Evolutionary conservation across 768 basidiomycete species (phyloP).

Genomic region (Cystobasidium onofrii): DNA sequence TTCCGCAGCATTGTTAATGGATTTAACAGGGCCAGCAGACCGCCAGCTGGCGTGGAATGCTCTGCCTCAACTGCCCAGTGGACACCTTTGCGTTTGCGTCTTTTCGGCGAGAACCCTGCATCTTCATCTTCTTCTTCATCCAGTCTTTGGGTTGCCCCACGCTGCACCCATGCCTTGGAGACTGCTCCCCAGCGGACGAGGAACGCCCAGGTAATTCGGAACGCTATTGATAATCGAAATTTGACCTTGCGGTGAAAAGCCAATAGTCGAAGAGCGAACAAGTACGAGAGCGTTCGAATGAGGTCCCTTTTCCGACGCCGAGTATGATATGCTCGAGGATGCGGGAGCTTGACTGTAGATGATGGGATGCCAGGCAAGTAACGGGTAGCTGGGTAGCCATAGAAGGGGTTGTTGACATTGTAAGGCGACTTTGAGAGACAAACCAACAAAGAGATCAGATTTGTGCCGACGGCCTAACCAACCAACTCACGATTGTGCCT

Average conservation of each 20-base stretch:
- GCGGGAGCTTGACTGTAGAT: slow-evolving; percentile 27
- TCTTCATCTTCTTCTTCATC: not conserved
- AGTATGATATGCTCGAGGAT: slow-evolving; percentile 34
- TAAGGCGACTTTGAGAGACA: slow-evolving; percentile 35
- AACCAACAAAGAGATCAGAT: too few species aligned
- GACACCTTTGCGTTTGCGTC: slow-evolving; percentile 16
- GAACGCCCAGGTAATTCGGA: not conserved
- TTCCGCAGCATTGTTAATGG: not conserved
- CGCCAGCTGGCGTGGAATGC: not conserved
- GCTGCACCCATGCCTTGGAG: not conserved
- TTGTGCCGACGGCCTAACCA: too few species aligned
- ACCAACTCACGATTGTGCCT: not conserved
- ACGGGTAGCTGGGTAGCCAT: slow-evolving; percentile 37
- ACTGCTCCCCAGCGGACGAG: slow-evolving; percentile 23
- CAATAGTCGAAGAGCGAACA: slow-evolving; percentile 40
- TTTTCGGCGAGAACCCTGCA: not conserved
- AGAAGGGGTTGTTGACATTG: slow-evolving; percentile 40
- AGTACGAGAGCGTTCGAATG: slow-evolving; percentile 40
- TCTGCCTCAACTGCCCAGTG: slow-evolving; percentile 6
- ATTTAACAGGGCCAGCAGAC: not conserved
- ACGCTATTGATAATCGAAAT: not conserved
- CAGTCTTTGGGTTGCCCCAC: not conserved
- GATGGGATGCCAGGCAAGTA: slow-evolving; percentile 31
- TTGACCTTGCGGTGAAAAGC: slow-evolving; percentile 36
- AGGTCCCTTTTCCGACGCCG: slow-evolving; percentile 41